Base-by-base conservation (phyloP, 345 rosid species). In the Clausena lansium region DNA sequence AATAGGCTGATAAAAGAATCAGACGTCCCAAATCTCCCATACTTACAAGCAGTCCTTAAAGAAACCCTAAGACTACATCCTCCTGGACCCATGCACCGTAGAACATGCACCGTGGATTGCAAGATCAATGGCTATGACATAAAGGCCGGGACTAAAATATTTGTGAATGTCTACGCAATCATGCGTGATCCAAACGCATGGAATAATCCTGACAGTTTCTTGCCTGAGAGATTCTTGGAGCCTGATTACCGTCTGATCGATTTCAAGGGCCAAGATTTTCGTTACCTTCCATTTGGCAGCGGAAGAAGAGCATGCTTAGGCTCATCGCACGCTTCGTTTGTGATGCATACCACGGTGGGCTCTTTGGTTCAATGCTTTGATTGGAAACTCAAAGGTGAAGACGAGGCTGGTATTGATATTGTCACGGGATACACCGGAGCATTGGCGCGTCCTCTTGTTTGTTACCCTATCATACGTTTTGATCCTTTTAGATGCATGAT, bases 231-330 rank as follows among this genome's bases (percentile, higher is more conserved):
- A 63, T 83, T 83, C 70, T 41, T 79, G 65, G 54, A 6, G 17
- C n/a, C 27, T 28, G 32, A 45, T 3, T 67, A 22, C 9, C 52
- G 9, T 0, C 24, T 1, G 65, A 74, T 75, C 14, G 79, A 74
- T 58, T 70, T 77, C 41, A 77, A 82, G 67, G 86, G 89, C 17
- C 83, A 81, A 47, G 85, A 83, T 70, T 71, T 77, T 27, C 68
- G 59, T 47, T 85, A 71, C 79, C 70, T 85, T 47, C 88, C 87
- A 20, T 83, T 87, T 30, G 90, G 87, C 7, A 83, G 87, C n/a
- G 90, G 87, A 39, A 77, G 89, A 78, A 77, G 86, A 75, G 78
- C 81, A 14, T 88, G 89, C 77, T 59, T 80, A 39, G 91, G 87
- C 8, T n/a, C 73, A 17, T 62, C 82, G 1, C 89, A 87, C 47